These are phyloP conservation scores for Schrenkiella parvula DNA, from an alignment of 345 rosid genomes.

Conservation along the genomic window DNA sequence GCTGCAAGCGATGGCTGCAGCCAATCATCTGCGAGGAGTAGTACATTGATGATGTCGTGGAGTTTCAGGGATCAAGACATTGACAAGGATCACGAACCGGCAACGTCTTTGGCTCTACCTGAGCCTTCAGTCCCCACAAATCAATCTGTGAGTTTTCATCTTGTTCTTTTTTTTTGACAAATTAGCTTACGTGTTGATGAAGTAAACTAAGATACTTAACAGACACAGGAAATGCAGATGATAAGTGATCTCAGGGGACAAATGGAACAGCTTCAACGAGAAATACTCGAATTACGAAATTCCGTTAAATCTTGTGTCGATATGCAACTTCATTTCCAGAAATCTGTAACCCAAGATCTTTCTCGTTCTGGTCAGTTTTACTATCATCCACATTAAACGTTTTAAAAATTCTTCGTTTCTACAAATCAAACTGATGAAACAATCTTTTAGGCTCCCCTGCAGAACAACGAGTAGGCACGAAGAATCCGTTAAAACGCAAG, in stretches of 20 bases:
- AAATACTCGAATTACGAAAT: slow-evolving; percentile 60
- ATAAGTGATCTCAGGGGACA: slow-evolving; percentile 61
- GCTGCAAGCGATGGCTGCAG: slow-evolving; percentile 38
- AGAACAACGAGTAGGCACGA: slow-evolving; percentile 34
- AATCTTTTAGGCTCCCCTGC: slow-evolving; percentile 16
- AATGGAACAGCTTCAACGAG: slow-evolving; percentile 63
- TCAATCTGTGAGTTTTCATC: slow-evolving; percentile 44
- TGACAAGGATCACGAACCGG: slow-evolving; percentile 36
- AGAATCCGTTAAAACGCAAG: slow-evolving; percentile 41
- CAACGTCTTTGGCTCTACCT: slow-evolving; percentile 26
- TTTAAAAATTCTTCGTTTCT: neutral
- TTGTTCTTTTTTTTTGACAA: neutral
- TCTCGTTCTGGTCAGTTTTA: slow-evolving; percentile 45
- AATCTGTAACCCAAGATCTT: slow-evolving; percentile 38
- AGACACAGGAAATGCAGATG: slow-evolving; percentile 59
- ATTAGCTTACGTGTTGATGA: slow-evolving; percentile 2
- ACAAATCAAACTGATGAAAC: neutral
- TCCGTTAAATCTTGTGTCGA: slow-evolving; percentile 53
- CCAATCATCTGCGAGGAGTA: slow-evolving; percentile 39
- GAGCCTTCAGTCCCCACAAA: slow-evolving; percentile 25
- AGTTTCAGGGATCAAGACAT: slow-evolving; percentile 45
- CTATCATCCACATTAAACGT: neutral
- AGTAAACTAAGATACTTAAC: neutral
- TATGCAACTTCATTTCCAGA: slow-evolving; percentile 56
- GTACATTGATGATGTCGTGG: slow-evolving; percentile 41